Evolutionary conservation across 2,329 filamentous ascomycete species (phyloP).

Genomic region (Cercospora sojina): DNA sequence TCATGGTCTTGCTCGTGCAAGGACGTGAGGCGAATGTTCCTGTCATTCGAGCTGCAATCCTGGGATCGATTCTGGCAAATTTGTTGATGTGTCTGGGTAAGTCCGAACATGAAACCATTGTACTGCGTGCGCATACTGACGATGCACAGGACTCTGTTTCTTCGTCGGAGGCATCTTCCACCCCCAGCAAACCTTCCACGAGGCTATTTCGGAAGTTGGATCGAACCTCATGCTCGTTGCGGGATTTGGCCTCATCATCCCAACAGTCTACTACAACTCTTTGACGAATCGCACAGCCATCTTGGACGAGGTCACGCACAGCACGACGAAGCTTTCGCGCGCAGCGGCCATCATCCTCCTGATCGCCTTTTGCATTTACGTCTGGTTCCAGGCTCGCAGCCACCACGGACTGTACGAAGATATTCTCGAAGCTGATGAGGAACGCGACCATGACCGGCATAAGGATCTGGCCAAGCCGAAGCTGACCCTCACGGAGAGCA

Average conservation of each 20-base stretch:
- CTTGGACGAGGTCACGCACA: conserved; percentile 47
- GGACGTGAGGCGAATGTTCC: conserved; percentile 34
- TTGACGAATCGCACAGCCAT: conserved; percentile 31
- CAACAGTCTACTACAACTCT: conserved; percentile 54
- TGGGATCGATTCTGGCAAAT: conserved; percentile 79
- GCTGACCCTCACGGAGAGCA: conserved; percentile 71
- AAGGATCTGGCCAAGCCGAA: conserved; percentile 62
- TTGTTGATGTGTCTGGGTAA: conserved; percentile 74
- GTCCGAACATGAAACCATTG: neutral
- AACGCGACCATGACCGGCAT: conserved; percentile 62
- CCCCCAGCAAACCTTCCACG: conserved; percentile 69
- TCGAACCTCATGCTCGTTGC: conserved; percentile 74
- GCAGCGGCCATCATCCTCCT: conserved; percentile 70
- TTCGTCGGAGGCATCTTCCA: conserved; percentile 70
- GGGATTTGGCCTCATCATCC: conserved; percentile 55
- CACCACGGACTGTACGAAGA: conserved; percentile 78
- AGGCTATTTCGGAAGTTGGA: conserved; percentile 75
- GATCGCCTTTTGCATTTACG: conserved; percentile 60
- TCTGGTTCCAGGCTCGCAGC: conserved; percentile 72
- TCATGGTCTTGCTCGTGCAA: conserved; percentile 66
- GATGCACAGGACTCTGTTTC: conserved; percentile 60
- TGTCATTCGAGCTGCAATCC: conserved; percentile 79
- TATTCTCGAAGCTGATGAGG: conserved; percentile 69
- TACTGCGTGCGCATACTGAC: neutral
- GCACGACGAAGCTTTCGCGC: conserved; percentile 66